Evolutionary conservation across 306 rosid species (phyloP).

Genomic region (Delonix regia): DNA sequence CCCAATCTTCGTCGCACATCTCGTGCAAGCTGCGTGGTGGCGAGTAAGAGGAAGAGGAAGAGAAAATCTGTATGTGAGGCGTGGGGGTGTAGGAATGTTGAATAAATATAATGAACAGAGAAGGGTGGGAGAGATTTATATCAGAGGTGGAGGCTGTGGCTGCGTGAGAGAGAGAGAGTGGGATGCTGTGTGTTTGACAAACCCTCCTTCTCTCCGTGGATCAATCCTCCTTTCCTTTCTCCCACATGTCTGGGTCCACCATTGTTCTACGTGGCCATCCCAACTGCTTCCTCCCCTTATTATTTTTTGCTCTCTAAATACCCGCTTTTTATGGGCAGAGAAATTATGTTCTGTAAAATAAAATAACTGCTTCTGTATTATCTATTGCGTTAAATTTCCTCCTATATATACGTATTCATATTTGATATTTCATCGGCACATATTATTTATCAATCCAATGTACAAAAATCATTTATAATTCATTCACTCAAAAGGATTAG

Average conservation of each 20-base stretch:
- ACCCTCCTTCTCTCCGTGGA: background rate
- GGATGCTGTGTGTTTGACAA: conserved; percentile 7
- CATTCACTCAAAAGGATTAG: no score
- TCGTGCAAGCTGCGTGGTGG: conserved; percentile 5
- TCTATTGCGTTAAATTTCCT: no score
- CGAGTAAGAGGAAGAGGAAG: background rate
- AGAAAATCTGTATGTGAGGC: conserved; percentile 20
- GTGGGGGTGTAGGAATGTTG: conserved; percentile 23
- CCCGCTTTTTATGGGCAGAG: no score
- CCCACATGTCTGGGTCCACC: conserved; percentile 18
- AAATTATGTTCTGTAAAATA: no score
- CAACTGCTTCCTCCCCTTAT: background rate
- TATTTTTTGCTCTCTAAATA: background rate
- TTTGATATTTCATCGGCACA: no score
- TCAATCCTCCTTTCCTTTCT: background rate
- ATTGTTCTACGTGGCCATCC: background rate
- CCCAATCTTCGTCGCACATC: conserved; percentile 55
- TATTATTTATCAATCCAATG: no score
- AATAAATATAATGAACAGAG: background rate
- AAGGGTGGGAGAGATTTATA: background rate
- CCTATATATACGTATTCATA: no score
- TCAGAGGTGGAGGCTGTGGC: background rate
- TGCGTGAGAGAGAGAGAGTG: background rate
- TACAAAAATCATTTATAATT: no score
- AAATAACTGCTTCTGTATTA: no score